phyloP scores from a whole-genome alignment of 345 rosid genomes.

The Bruguiera gymnorhiza region DNA sequence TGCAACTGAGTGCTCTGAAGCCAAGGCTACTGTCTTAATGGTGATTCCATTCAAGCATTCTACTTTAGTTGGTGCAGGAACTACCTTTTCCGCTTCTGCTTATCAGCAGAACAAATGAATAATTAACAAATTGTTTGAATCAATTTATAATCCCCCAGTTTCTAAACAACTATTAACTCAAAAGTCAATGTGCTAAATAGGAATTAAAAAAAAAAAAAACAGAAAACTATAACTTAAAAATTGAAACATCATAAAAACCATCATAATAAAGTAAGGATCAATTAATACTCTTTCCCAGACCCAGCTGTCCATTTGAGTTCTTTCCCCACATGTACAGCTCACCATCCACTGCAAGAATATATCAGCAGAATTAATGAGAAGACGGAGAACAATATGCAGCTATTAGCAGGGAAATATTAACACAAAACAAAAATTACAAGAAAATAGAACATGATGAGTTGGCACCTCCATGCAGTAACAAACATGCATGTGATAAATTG shows the following conservation, averaged over 20 bases:
- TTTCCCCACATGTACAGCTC: constrained; percentile 92
- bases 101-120: constrained; percentile 9
- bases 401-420: not conserved
- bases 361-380: constrained; percentile 2
- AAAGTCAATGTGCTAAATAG: no score
- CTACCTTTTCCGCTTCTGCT: constrained; percentile 59
- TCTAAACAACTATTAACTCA: not conserved
- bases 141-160: not conserved
- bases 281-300: constrained; percentile 80
- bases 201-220: no score
- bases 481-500: no score
- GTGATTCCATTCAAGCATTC: constrained; percentile 65
- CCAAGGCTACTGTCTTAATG: constrained; percentile 67
- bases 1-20: constrained; percentile 89
- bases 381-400: constrained; percentile 4
- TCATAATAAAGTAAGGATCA: not conserved
- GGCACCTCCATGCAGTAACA: not conserved
- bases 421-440: not conserved
- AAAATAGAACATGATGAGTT: not conserved
- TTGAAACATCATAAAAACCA: not conserved
- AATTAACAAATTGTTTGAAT: constrained; percentile 3
- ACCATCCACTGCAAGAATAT: constrained; percentile 59
- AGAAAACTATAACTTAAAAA: no score
- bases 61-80: constrained; percentile 64
- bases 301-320: constrained; percentile 93